Conservation (phyloP, 306 rosid genomes). For the Carpinus viminea region DNA sequence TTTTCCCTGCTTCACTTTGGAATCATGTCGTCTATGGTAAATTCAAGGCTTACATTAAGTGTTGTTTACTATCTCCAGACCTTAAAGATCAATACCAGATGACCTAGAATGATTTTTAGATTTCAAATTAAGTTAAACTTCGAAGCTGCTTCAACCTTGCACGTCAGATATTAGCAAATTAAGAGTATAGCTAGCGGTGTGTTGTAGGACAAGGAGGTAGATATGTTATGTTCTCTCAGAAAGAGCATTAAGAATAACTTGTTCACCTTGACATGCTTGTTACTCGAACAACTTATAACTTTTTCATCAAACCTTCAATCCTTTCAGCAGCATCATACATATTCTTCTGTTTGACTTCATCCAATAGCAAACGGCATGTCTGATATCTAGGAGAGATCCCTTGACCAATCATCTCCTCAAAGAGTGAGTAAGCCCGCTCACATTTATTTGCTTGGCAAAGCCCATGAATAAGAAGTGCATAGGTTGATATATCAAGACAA, state of each 20-base stretch:
- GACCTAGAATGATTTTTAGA: background rate
- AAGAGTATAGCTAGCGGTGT: background rate
- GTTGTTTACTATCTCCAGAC: too few species aligned
- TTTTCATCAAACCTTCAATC: conserved; percentile 71
- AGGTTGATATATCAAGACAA: too few species aligned
- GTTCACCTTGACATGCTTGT: background rate
- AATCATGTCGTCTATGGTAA: too few species aligned
- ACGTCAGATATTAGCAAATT: background rate
- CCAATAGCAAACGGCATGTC: conserved; percentile 72
- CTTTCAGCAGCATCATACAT: conserved; percentile 64
- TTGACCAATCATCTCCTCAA: conserved; percentile 72
- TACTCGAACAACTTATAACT: conserved; percentile 29
- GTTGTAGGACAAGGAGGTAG: background rate
- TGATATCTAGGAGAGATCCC: conserved; percentile 63
- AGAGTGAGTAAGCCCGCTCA: too few species aligned
- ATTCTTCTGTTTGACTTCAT: conserved; percentile 59
- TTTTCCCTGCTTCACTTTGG: too few species aligned
- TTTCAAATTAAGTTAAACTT: background rate
- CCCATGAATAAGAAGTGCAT: too few species aligned
- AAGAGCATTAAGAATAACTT: background rate
- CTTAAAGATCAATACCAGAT: too few species aligned
- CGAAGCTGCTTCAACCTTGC: background rate
- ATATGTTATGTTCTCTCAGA: background rate
- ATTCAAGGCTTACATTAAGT: too few species aligned
- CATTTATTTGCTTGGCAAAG: too few species aligned